phyloP scores from a whole-genome alignment of 2,329 filamentous ascomycete genomes.

The Huntiella bhutanensis region DNA sequence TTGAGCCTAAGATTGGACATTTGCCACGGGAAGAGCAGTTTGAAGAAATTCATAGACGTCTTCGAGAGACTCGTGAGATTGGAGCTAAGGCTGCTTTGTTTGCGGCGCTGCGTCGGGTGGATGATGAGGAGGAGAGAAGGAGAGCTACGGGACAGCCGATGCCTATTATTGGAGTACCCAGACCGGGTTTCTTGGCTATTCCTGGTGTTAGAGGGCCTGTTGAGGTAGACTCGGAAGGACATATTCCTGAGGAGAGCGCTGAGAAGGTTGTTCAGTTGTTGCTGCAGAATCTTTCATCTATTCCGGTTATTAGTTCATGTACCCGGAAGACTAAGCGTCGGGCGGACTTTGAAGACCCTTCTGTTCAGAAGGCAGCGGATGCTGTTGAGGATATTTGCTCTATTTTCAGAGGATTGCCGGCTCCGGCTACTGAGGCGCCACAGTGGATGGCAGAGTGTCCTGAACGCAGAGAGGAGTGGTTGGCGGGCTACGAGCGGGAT shows the following conservation, averaged over 20 bases:
- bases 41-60: constrained; percentile 30
- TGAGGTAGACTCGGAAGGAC: constrained; percentile 1
- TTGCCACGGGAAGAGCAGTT: constrained; percentile 25
- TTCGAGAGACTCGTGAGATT: constrained; percentile 27
- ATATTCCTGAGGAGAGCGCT: constrained; percentile 2
- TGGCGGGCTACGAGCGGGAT: constrained; percentile 28
- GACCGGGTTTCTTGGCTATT: constrained; percentile 11
- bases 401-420: constrained; percentile 23
- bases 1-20: constrained; percentile 17
- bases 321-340: constrained; percentile 17
- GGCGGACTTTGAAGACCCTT: constrained; percentile 24
- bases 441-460: constrained; percentile 30
- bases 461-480: constrained; percentile 33
- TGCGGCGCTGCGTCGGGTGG: constrained; percentile 25
- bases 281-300: constrained; percentile 14
- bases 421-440: constrained; percentile 31
- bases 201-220: constrained; percentile 2
- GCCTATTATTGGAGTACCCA: neutral
- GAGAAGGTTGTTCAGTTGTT: constrained; percentile 3
- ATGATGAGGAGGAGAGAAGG: constrained; percentile 20
- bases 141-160: constrained; percentile 14
- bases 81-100: constrained; percentile 25
- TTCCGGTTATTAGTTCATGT: constrained; percentile 16
- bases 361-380: constrained; percentile 24
- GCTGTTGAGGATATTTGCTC: constrained; percentile 25